A percentile compares a stretch with the other conserved stretches of the same genome.
Evolutionary conservation across 768 basidiomycete genomes (phyloP).

Genomic region (Mycena polygramma): DNA sequence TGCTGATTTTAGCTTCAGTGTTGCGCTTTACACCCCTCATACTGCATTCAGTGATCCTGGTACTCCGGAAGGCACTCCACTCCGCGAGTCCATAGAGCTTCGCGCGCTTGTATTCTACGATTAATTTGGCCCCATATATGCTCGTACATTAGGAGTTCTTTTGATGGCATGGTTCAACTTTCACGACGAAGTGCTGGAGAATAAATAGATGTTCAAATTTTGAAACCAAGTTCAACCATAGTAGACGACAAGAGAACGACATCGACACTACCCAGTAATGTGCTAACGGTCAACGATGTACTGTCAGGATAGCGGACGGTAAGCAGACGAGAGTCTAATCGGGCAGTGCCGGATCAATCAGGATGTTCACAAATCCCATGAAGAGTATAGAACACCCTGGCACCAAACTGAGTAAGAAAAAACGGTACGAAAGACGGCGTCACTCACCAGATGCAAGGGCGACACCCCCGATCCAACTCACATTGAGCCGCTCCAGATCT

Average conservation of each 20-base stretch:
- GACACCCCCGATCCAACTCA: conserved; percentile 27
- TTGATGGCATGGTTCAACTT: too few species aligned
- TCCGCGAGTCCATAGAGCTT: conserved; percentile 34
- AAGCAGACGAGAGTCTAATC: conserved; percentile 1
- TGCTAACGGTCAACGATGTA: neutral
- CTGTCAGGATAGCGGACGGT: too few species aligned
- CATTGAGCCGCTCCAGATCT: conserved; percentile 23
- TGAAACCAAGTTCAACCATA: too few species aligned
- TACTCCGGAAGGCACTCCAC: conserved; percentile 28
- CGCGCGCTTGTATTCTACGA: conserved; percentile 35
- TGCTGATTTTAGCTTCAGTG: conserved; percentile 8
- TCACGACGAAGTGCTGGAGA: too few species aligned
- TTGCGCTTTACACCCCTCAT: conserved; percentile 30
- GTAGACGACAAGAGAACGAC: too few species aligned
- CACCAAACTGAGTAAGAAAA: neutral
- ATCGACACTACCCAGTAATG: too few species aligned
- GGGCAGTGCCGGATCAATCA: conserved; percentile 28
- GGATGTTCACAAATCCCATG: conserved; percentile 26
- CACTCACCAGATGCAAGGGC: conserved; percentile 21
- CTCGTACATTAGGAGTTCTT: too few species aligned
- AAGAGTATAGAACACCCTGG: conserved; percentile 26
- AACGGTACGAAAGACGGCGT: neutral
- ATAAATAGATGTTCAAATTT: too few species aligned
- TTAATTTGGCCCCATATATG: neutral
- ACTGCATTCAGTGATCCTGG: conserved; percentile 28